phyloP scores from a whole-genome alignment of 805 yeast genomes.

The Kuraishia capsulata region DNA sequence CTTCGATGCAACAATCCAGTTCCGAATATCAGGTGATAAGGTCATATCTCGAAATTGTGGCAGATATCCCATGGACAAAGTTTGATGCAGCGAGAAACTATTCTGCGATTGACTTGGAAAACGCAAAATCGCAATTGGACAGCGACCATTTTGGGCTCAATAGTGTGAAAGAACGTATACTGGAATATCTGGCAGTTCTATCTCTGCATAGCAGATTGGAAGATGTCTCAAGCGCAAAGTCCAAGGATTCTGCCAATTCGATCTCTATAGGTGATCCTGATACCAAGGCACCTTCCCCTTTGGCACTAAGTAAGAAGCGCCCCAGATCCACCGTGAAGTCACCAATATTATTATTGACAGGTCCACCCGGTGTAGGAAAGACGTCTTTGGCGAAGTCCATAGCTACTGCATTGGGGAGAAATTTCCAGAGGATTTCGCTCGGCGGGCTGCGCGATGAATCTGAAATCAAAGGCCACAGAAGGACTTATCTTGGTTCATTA shows the following conservation, averaged over 20 bases:
- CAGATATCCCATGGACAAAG: conserved; percentile 55
- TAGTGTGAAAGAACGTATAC: conserved; percentile 61
- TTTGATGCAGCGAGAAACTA: conserved; percentile 13
- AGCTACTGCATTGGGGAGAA: conserved; percentile 63
- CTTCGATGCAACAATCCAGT: conserved; percentile 44
- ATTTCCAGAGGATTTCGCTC: conserved; percentile 70
- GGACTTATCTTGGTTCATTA: conserved; percentile 90
- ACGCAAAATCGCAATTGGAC: conserved; percentile 51
- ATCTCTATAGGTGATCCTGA: conserved; percentile 3
- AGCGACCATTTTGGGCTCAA: conserved; percentile 74
- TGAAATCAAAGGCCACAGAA: conserved; percentile 82
- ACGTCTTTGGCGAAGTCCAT: conserved; percentile 80
- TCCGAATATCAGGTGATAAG: conserved; percentile 57
- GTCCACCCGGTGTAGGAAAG: conserved; percentile 94
- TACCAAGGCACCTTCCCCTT: not conserved
- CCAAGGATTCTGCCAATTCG: not conserved
- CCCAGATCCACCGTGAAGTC: conserved; percentile 23
- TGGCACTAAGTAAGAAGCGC: not conserved
- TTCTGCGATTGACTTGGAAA: conserved; percentile 34
- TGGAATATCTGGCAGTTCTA: conserved; percentile 74
- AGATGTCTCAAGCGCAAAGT: no score
- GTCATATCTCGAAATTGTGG: conserved; percentile 54
- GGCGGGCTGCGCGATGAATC: conserved; percentile 89
- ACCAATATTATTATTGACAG: conserved; percentile 75
- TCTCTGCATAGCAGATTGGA: conserved; percentile 34